phyloP scores from a whole-genome alignment of 345 rosid species.

The Salix purpurea region DNA sequence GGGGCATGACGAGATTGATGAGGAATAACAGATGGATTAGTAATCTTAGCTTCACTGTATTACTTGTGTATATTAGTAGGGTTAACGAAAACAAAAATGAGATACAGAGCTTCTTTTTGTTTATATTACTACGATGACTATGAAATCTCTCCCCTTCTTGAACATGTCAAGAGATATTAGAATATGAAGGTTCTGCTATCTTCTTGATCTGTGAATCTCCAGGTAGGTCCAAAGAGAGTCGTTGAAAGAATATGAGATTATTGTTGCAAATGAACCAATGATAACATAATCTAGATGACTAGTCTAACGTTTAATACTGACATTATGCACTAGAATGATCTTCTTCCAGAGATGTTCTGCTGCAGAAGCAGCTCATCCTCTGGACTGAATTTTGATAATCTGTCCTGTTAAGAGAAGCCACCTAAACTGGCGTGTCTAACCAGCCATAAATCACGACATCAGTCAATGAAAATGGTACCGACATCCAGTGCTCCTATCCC shows the following conservation, averaged over 20 bases:
- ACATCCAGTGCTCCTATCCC: no score
- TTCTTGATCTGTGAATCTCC: not conserved
- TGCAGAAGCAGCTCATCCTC: not conserved
- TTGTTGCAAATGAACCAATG: not conserved
- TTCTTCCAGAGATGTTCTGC: not conserved
- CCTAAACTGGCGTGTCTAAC: not conserved
- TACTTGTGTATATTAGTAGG: conserved; percentile 20
- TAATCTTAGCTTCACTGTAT: not conserved
- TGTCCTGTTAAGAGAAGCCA: not conserved
- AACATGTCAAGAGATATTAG: not conserved
- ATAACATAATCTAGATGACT: not conserved
- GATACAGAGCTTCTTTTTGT: not conserved
- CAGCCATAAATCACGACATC: not conserved
- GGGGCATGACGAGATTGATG: conserved; percentile 16
- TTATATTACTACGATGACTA: not conserved
- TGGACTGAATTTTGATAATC: not conserved
- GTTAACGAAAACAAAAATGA: not conserved
- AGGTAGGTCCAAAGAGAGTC: not conserved
- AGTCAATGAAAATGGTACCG: not conserved
- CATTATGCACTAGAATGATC: not conserved
- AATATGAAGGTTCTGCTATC: not conserved
- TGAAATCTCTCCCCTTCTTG: not conserved
- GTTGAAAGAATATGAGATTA: not conserved
- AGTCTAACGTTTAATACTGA: not conserved
- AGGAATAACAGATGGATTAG: conserved; percentile 1